Conservation (phyloP, 2,329 filamentous ascomycete species). For the Pestalotiopsis sp. region DNA sequence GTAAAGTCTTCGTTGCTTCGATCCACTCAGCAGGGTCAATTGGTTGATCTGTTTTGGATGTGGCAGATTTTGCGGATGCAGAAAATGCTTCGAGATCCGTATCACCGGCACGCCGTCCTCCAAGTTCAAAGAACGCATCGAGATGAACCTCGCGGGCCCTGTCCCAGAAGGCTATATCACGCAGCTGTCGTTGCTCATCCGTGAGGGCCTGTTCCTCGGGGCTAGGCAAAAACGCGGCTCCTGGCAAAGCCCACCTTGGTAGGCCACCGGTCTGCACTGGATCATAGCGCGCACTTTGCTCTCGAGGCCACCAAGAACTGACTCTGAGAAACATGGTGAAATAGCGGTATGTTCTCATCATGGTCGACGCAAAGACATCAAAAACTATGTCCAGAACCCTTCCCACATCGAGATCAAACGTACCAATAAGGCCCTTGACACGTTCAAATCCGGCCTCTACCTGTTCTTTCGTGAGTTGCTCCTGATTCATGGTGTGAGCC, state of each 20-base stretch:
- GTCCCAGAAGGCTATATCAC: slow-evolving; percentile 82
- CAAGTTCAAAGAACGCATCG: slow-evolving; percentile 87
- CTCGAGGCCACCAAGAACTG: slow-evolving; percentile 96
- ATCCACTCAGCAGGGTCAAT: slow-evolving; percentile 66
- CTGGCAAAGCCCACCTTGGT: slow-evolving; percentile 84
- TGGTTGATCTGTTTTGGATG: slow-evolving; percentile 35
- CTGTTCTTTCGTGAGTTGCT: slow-evolving; percentile 72
- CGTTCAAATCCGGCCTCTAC: slow-evolving; percentile 87
- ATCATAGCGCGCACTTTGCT: slow-evolving; percentile 45
- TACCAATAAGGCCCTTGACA: slow-evolving; percentile 92
- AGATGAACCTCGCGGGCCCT: slow-evolving; percentile 76
- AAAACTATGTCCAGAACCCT: slow-evolving; percentile 92
- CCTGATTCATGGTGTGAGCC: slow-evolving; percentile 59
- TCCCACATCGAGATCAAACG: slow-evolving; percentile 95
- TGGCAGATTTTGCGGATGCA: slow-evolving; percentile 50
- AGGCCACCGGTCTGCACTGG: slow-evolving; percentile 63
- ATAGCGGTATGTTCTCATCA: slow-evolving; percentile 91
- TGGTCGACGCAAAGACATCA: slow-evolving; percentile 90
- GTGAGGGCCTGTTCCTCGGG: slow-evolving; percentile 65
- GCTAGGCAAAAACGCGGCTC: slow-evolving; percentile 39
- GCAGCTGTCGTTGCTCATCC: slow-evolving; percentile 56
- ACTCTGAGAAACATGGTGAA: slow-evolving; percentile 90
- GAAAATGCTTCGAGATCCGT: slow-evolving; percentile 53
- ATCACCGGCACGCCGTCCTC: slow-evolving; percentile 68
- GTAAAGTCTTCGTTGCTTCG: slow-evolving; percentile 75